Conservation (phyloP, 2,329 filamentous ascomycete species). For the Cercospora sp. region DNA sequence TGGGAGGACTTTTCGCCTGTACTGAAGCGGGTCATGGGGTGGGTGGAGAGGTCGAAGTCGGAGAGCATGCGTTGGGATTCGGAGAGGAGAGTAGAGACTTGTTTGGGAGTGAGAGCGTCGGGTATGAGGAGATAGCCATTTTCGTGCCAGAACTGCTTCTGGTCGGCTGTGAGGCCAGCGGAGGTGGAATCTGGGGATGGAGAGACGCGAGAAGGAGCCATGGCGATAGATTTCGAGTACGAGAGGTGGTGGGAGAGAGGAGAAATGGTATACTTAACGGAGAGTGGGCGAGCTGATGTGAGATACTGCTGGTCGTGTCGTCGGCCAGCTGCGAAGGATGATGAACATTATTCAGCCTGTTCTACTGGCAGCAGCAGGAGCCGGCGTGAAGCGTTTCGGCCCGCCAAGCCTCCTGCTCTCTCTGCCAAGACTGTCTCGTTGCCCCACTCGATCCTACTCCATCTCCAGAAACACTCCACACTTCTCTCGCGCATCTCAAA, state of each 20-base stretch:
- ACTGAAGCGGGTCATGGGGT: constrained; percentile 92
- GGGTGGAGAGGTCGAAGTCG: constrained; percentile 73
- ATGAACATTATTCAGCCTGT: background rate
- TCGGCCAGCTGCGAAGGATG: constrained; percentile 1
- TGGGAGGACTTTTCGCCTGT: constrained; percentile 75
- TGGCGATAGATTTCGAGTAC: constrained; percentile 1
- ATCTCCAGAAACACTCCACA: no score
- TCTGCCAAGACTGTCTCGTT: background rate
- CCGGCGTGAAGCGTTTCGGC: background rate
- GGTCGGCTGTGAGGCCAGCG: constrained; percentile 66
- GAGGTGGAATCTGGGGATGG: constrained; percentile 28
- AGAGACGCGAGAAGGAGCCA: constrained; percentile 34
- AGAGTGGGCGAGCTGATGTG: background rate
- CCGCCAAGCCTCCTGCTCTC: background rate
- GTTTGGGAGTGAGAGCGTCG: constrained; percentile 66
- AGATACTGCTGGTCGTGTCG: background rate
- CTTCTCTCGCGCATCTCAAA: background rate
- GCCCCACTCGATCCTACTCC: background rate
- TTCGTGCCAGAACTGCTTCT: constrained; percentile 65
- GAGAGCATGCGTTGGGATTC: constrained; percentile 75
- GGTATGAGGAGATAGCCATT: constrained; percentile 92
- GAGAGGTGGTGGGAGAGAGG: background rate
- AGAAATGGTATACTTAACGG: background rate
- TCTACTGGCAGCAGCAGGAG: background rate
- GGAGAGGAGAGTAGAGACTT: constrained; percentile 66